Base-by-base conservation (phyloP, 441 rosid genomes). In the Kokia cookei region DNA sequence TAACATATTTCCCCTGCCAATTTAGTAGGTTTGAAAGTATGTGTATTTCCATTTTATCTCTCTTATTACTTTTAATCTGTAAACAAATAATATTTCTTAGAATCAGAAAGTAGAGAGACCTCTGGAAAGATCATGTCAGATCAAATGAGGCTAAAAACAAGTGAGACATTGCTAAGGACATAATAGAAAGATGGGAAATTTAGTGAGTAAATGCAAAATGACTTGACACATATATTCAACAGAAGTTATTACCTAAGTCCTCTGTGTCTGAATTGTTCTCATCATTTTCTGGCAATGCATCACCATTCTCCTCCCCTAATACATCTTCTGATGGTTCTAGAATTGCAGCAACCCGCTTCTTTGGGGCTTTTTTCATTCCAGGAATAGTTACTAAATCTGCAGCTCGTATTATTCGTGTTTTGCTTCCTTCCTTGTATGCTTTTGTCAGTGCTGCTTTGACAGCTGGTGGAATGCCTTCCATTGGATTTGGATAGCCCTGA, bases 391-490 rank as follows among this genome's bases (percentile, higher is more conserved):
- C 89, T 79, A 93, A 80, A 81, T 96, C 98, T 22, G 99, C 97
- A 73, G 92, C 88, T 63, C 94, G 95, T 54, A 86, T 93, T 89
- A 89, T 87, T 78, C 90, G 83, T 35, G 84, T 81, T 78, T 88
- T 91, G 83, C 82, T 89, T 62, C 74, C 82, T 83, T 87, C 96
- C 10, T 93, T 93, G 71, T 96, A 96, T 73, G 92, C 90, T 84
- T 86, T 88, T 1, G 99, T 96, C 83, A 96, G 72, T 58, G 99
- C 94, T 74, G 99, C 82, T 86, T 96, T 96, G 54, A 93, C 96
- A 65, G 92, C 80, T 37, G 98, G 85, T 37, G 86, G 80, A 74
- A 96, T 87, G 77, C 99, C 97, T 68, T 96, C 97, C 82, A 96
- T 71, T n/a, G 97, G 99, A 84, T 89, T 90, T 78, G 80, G 72